Percentiles rank a stretch among this genome's conserved stretches.
Evolutionary conservation across 192 early-diverging fungal species (phyloP).

Genomic region (Linnemannia zychae): DNA sequence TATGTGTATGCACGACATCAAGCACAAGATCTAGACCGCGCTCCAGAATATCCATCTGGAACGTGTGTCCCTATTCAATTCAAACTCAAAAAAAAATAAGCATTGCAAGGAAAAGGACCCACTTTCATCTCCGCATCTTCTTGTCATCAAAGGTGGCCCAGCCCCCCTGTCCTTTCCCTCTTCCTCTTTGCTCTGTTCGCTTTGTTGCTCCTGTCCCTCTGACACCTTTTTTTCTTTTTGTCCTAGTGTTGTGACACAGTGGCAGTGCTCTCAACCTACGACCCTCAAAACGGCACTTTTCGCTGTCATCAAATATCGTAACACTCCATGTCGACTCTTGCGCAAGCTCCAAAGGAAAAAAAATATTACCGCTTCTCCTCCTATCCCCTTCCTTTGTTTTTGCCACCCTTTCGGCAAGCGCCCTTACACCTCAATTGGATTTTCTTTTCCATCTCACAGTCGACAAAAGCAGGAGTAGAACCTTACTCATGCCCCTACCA

Average conservation of each 20-base stretch:
- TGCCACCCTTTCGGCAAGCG: background rate
- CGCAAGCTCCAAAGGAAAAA: background rate
- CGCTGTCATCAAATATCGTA: background rate
- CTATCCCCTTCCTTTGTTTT: background rate
- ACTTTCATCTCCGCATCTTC: background rate
- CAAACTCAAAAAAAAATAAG: background rate
- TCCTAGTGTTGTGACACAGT: background rate
- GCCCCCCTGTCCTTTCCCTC: background rate
- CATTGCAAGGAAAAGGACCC: too few relatives aligned
- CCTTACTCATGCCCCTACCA: background rate
- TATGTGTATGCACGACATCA: background rate
- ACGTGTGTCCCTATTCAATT: background rate
- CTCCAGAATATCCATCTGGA: background rate
- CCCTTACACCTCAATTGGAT: background rate
- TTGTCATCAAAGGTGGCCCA: background rate
- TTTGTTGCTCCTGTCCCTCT: background rate
- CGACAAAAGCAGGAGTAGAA: background rate
- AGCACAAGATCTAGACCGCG: background rate
- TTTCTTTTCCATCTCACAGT: background rate
- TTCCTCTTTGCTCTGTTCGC: background rate
- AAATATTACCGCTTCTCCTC: background rate
- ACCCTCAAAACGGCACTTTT: background rate
- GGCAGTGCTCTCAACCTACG: conserved; percentile 2
- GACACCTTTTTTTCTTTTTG: too few relatives aligned
- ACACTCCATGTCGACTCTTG: background rate